A percentile compares a stretch with the other conserved stretches of the same genome.
phyloP scores from a whole-genome alignment of 148 eudicot species.

The Rhododendron ovatum region DNA sequence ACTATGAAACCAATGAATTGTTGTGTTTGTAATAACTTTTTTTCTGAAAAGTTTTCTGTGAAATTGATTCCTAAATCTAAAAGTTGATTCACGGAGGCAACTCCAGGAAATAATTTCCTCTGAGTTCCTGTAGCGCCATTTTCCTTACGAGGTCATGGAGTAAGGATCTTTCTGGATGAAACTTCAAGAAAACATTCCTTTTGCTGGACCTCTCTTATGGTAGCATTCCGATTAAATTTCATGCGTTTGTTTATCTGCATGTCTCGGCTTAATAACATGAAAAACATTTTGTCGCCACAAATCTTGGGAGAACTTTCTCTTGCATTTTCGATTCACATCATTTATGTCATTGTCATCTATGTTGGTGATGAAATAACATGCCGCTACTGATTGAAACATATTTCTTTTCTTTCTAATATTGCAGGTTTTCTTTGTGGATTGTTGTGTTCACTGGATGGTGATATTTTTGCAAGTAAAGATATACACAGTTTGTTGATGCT shows the following conservation, averaged over 20 bases:
- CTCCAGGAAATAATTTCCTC: neutral
- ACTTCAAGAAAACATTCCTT: constrained; percentile 1
- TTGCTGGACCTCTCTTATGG: neutral
- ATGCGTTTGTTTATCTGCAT: neutral
- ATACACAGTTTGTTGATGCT: constrained; percentile 9
- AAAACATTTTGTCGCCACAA: neutral
- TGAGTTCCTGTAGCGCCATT: neutral
- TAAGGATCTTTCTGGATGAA: constrained; percentile 2
- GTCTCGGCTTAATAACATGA: neutral
- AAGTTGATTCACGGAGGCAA: neutral
- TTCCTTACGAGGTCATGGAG: too few relatives aligned
- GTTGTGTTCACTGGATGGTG: neutral
- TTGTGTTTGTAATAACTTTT: too few relatives aligned
- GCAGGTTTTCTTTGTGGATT: constrained; percentile 19
- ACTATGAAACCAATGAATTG: too few relatives aligned
- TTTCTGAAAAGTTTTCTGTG: too few relatives aligned
- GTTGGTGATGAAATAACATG: neutral
- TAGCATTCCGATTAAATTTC: neutral
- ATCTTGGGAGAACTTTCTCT: neutral
- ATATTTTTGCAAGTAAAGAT: constrained; percentile 16
- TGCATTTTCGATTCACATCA: neutral
- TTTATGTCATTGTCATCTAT: neutral
- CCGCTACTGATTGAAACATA: neutral
- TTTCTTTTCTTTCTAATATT: neutral
- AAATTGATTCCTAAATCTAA: neutral